Base-by-base conservation (phyloP, 164 flowering plant genomes). In the Magnolia kwangsiensis region DNA sequence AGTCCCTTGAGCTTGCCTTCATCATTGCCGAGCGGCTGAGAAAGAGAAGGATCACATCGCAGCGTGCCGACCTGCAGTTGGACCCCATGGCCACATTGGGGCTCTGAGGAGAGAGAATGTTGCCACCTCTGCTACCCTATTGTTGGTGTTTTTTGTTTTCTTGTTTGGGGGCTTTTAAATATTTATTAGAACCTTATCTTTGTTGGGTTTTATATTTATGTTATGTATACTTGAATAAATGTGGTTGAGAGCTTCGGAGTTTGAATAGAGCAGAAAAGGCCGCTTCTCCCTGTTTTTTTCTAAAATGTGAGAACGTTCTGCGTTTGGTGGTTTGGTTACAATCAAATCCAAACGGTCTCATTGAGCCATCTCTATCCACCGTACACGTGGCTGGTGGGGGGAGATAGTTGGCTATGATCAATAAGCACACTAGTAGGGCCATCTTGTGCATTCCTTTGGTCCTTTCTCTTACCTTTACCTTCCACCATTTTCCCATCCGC, bases 1-100 rank as follows among this genome's bases (percentile, higher is more conserved):
- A 93, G 67, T 88, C 98, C 37, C 90, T 93, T 2, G 96, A 93
- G 86, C 96, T 93, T 13, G 89, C 98, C 29, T 93, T 93, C 86
- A 88, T 89, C 76, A 89, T 93, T 2, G 93, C 98, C 0, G 96
- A 93, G 81, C 87, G 98, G 29, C 93, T 93, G 11, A 80, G 96
- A 68, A 89, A 83, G 86, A 85, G 89, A 67, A 88, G 98, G 81
- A 89, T 90, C 70, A 20, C 77, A 19, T 82, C 89, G 9, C 85
- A 83, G 80, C 80, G 1, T 1, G 14, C 29, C 13, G 50, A 37
- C 31, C 50, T 24, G 7, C 66, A 37, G 50, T 31, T 31, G 20
- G 76, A 55, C 27, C 4, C 88, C 61, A 51, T 83, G n/a, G 4
- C 85, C 27, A 50, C 86, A 66, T 63, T 77, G 5, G 86, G 81